Base-by-base conservation (phyloP, 768 basidiomycete species). In the Rhodotorula diobovata region DNA sequence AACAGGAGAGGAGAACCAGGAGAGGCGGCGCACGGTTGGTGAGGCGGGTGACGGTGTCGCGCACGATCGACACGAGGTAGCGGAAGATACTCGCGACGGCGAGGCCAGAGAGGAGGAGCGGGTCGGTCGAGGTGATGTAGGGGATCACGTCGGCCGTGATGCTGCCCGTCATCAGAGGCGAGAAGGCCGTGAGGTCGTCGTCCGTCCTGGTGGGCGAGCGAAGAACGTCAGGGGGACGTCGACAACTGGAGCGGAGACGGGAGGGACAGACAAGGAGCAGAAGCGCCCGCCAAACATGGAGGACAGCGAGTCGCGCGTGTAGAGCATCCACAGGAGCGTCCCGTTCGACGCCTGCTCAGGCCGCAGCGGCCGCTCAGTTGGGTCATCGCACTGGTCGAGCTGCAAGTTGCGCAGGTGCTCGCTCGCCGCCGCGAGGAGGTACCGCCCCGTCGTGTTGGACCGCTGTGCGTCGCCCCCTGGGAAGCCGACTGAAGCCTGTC, bases 61-160 rank as follows among this genome's bases (percentile, higher is more conserved):
- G 67, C 7, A 69, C 48, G 64, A 18, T 43, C 7, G 41, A 53
- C 43, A 51, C 46, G 30, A 61, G 32, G 45, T 63, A 68, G 11
- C 68, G 63, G 51, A 73, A 73, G 46, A 69, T 66, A 18, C 56
- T 35, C 16, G 67, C 68, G 28, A 73, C 72, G 23, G 67, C 72
- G 35, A 73, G 56, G 8, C 72, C 72, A 14, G 72, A 62, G n/a
- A 73, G 68, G 30, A 63, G 54, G 20, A 28, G 37, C 28, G 68
- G 28, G 20, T 69, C 68, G 41, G 6, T 55, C 12, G 72, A 69
- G 2, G 72, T 46, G 55, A 73, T 43, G 56, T 58, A 69, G 2
- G 64, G 11, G 10, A 58, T 32, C 0, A 50, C 41, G 55, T 73
- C 66, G 46, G 67, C 64, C 6, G 65, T 55, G 56, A 66, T 39